phyloP scores from a whole-genome alignment of 345 rosid species.

The Cardamine chenopodiifolia region DNA sequence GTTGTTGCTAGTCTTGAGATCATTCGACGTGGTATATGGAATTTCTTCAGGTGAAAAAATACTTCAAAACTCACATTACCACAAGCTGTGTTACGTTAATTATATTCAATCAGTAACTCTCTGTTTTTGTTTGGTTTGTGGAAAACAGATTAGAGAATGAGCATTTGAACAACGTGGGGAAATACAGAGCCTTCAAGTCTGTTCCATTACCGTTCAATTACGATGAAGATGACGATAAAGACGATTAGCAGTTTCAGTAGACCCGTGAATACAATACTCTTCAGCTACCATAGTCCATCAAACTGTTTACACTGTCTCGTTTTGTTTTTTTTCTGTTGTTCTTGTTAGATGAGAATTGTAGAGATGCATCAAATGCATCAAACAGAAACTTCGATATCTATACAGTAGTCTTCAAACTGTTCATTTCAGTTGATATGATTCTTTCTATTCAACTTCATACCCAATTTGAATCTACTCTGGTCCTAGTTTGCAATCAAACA shows the following conservation, averaged over 20 bases:
- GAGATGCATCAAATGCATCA: neutral
- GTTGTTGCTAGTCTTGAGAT: slow-evolving; percentile 75
- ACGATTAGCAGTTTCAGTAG: slow-evolving; percentile 36
- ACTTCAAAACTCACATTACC: neutral
- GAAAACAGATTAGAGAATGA: slow-evolving; percentile 66
- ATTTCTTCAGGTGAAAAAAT: slow-evolving; percentile 58
- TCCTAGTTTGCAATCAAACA: no score
- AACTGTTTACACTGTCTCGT: neutral
- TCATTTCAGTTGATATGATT: no score
- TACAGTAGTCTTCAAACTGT: neutral
- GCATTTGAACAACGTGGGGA: slow-evolving; percentile 75
- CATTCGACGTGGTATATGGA: slow-evolving; percentile 75
- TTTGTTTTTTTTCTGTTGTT: neutral
- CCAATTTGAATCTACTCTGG: no score
- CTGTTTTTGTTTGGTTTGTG: slow-evolving; percentile 24
- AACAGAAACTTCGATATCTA: slow-evolving; percentile 7
- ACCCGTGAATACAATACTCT: neutral
- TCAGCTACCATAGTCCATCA: slow-evolving; percentile 2
- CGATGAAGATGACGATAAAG: slow-evolving; percentile 50
- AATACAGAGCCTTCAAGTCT: slow-evolving; percentile 66
- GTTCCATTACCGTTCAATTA: slow-evolving; percentile 70
- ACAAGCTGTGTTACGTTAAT: neutral
- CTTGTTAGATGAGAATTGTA: neutral
- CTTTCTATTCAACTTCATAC: no score
- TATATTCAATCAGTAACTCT: neutral